phyloP scores from a whole-genome alignment of 345 rosid species.

The Brassica juncea region DNA sequence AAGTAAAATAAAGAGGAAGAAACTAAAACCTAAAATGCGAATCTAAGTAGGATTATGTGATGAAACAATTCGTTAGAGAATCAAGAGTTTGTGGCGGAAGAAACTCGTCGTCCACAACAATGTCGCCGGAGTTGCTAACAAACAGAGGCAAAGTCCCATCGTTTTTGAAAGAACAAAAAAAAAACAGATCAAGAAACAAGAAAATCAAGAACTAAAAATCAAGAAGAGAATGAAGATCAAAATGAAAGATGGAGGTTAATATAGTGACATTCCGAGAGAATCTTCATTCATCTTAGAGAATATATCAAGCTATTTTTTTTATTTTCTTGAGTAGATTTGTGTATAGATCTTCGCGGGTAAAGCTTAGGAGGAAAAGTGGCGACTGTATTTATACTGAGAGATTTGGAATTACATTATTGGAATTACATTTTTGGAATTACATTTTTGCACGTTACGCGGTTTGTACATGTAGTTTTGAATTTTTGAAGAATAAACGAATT shows the following conservation, averaged over 20 bases:
- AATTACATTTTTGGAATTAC: background rate
- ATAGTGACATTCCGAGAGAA: background rate
- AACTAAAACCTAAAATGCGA: background rate
- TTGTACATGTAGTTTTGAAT: background rate
- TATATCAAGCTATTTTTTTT: background rate
- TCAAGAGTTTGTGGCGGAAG: conserved; percentile 35
- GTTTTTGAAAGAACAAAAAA: background rate
- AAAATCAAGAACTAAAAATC: background rate
- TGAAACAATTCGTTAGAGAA: background rate
- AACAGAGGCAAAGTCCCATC: conserved; percentile 21
- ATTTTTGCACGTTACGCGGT: conserved; percentile 6
- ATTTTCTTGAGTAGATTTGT: background rate
- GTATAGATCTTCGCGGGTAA: conserved; percentile 22
- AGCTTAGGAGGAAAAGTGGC: background rate
- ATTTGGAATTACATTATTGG: background rate
- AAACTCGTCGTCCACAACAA: conserved; percentile 31
- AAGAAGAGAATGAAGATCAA: background rate
- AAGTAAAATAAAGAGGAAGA: background rate
- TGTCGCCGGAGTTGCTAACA: conserved; percentile 17
- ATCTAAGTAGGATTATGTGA: background rate
- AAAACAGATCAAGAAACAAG: background rate
- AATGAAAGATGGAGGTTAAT: background rate
- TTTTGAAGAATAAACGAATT: conserved; percentile 25
- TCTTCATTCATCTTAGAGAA: conserved; percentile 16
- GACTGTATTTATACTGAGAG: background rate